Base-by-base conservation (phyloP, 371 early-diverging fungal species). In the Paraphysoderma sedebokerense region DNA sequence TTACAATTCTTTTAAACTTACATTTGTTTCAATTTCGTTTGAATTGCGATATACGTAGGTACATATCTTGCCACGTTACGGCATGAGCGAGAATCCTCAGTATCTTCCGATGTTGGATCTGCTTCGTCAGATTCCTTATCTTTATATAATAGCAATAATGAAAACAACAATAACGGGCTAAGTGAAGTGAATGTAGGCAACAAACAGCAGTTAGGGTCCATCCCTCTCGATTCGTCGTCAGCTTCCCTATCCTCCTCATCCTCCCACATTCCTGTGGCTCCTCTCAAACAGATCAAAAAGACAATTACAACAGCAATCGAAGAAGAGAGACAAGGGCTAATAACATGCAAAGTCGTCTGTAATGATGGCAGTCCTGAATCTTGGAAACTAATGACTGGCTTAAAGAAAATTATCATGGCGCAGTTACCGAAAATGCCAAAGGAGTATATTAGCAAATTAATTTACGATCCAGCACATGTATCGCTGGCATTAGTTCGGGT, bases 401-500 rank as follows among this genome's bases (percentile, higher is more conserved):
- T 98, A 45, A 96, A 96, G 62, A 85, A 82, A 57, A 80, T 99
- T 33, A 96, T 98, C 62, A 93, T 95, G 60, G 87, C 84, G 49
- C 99, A 99, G 61, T 68, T 99, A 42, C 99, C 99, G 11, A 98
- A 96, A 50, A 99, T 99, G 99, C 99, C 99, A 12, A 83, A 84
- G 57, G 98, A 98, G 53, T 99, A 99, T 55, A 98, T 99, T 51
- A 80, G 92, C 0, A 73, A 95, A 17, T 76, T 98, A 19, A 92
- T 98, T 0, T 98, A 92, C 62, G 98, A 99, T 58, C 52, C 72
- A 75, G 38, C 40, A n/a, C 42, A 35, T 23, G n/a, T n/a, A 1
- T 20, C 13, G 5, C 26, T 35, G 13, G 22, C 22, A 34, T 9
- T 19, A 35, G 13, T 19, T 13, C 15, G 13, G 5, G 9, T 8